Base-by-base conservation (phyloP, 2,329 filamentous ascomycete species). In the Penicillium capsulatum region DNA sequence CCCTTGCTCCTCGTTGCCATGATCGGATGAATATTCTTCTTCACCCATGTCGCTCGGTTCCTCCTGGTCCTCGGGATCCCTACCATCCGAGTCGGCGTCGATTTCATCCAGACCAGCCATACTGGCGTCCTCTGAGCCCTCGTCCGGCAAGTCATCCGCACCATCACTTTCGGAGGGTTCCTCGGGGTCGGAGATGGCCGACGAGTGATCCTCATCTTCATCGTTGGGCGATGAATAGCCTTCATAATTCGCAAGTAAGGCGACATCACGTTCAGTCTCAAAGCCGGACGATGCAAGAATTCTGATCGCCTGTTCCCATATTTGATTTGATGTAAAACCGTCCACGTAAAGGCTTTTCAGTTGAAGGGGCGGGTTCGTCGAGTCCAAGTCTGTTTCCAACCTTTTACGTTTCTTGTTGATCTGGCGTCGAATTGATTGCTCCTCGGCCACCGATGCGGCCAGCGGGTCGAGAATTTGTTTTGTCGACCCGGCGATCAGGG, bases 241-340 rank as follows among this genome's bases (percentile, higher is more conserved):
- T 29, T 33, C 28, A 38, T 63, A 53, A 9, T 53, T 45, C 6
- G 38, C 5, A 60, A 55, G 36, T 62, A 65, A 34, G 63, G 66
- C 30, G 73, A 62, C 22, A 62, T 72, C 51, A 59, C 54, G 65
- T 53, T 77, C 72, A 3, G 77, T 70, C 55, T 82, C 74, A 13
- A 69, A 64, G 30, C 70, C 69, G 5, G 81, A 67, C 32, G 81
- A 78, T 47, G 84, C 76, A 41, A 97, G 81, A 14, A 97, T 87
- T 54, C 86, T 80, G 58, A 82, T 83, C 7, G 88, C 85, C 69
- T 98, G 92, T 65, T 96, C 87, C 86, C 91, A 98, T 30, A 98
- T 82, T 66, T 97, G 91, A 14, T 83, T 80, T 8, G 86, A 83
- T 54, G 85, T 86, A 54, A 97, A 95, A 0, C 91, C 92, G 41